A percentile compares a stretch with the other conserved stretches of the same genome.
Evolutionary conservation across 2,329 filamentous ascomycete species (phyloP).

Genomic region (Sclerotinia nivalis): DNA sequence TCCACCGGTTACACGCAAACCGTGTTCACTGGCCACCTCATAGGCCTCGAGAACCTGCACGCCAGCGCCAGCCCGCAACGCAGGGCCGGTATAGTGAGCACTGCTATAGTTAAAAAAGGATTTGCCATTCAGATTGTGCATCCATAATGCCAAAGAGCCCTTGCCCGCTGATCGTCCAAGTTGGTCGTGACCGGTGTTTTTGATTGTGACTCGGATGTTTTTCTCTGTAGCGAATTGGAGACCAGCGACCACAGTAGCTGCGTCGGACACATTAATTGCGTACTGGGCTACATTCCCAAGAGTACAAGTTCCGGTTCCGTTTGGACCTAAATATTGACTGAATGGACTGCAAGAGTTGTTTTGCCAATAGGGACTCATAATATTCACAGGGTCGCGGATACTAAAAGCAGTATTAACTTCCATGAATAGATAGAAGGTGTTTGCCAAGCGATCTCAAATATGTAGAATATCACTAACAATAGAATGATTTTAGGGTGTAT

Average conservation of each 20-base stretch:
- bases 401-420: not conserved
- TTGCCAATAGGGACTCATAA: constrained; percentile 46
- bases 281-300: constrained; percentile 44
- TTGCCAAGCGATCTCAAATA: too few species aligned
- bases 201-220: constrained; percentile 49
- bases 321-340: constrained; percentile 27
- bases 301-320: constrained; percentile 43
- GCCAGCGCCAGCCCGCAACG: constrained; percentile 56
- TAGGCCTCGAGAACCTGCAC: constrained; percentile 51
- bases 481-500: too few species aligned
- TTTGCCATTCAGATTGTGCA: constrained; percentile 53
- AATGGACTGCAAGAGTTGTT: constrained; percentile 42
- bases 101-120: constrained; percentile 45
- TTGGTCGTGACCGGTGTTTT: constrained; percentile 59
- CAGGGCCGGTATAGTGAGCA: constrained; percentile 50
- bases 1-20: constrained; percentile 52
- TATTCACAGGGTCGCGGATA: constrained; percentile 41
- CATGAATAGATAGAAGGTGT: too few species aligned
- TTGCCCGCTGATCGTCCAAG: constrained; percentile 61
- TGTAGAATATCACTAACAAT: too few species aligned
- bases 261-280: constrained; percentile 35
- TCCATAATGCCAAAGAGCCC: constrained; percentile 58
- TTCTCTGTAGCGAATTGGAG: constrained; percentile 43
- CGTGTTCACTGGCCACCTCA: constrained; percentile 44
- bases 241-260: constrained; percentile 38